Conservation (phyloP, 2,329 filamentous ascomycete species). For the Ophiostoma montium region DNA sequence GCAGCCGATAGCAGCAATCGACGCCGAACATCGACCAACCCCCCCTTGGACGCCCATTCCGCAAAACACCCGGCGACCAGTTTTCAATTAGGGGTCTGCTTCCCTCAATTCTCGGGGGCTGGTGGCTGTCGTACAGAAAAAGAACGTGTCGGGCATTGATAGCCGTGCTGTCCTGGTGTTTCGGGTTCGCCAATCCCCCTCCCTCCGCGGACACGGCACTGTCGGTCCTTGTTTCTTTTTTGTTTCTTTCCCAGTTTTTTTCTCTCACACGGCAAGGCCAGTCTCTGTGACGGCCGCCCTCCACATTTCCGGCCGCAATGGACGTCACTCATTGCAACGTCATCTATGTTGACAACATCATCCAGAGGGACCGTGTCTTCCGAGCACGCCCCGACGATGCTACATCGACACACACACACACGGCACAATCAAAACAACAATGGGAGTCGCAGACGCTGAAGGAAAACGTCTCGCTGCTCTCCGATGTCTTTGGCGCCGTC, state of each 20-base stretch:
- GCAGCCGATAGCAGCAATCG: too few relatives aligned
- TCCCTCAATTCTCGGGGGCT: slow-evolving; percentile 6
- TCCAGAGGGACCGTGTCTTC: slow-evolving; percentile 32
- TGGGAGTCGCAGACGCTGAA: slow-evolving; percentile 28
- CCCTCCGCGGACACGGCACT: not conserved
- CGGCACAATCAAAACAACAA: not conserved
- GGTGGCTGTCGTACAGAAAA: slow-evolving; percentile 10
- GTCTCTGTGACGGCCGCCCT: slow-evolving; percentile 42
- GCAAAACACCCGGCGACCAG: not conserved
- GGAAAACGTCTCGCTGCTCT: slow-evolving; percentile 32
- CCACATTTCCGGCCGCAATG: slow-evolving; percentile 31
- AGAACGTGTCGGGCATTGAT: slow-evolving; percentile 6
- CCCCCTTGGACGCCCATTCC: not conserved
- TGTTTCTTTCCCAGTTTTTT: not conserved
- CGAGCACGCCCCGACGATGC: slow-evolving; percentile 16
- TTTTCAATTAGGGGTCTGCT: not conserved
- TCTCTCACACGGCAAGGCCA: slow-evolving; percentile 27
- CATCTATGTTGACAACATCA: slow-evolving; percentile 44
- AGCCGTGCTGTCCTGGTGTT: slow-evolving; percentile 12
- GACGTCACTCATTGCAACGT: slow-evolving; percentile 43
- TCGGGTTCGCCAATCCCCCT: slow-evolving; percentile 13
- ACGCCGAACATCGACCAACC: not conserved
- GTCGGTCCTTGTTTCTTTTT: not conserved
- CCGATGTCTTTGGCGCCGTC: slow-evolving; percentile 41
- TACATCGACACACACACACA: slow-evolving; percentile 1